Conservation (phyloP, 2,329 filamentous ascomycete genomes). For the Exophiala mesophila region DNA sequence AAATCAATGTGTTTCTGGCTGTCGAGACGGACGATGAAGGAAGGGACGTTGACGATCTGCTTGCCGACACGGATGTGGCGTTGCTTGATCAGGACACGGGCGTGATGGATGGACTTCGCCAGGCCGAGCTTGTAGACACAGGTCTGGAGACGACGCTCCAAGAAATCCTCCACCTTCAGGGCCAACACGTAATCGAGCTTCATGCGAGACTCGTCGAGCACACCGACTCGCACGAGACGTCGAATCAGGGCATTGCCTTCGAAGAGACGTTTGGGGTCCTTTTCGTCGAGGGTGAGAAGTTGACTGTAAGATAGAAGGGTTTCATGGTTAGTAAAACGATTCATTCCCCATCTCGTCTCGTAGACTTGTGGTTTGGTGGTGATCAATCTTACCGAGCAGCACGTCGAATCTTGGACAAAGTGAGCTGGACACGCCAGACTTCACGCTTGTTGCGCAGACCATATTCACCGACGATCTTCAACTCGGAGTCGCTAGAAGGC, state of each 20-base stretch:
- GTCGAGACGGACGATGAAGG: conserved; percentile 99
- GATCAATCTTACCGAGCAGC: conserved; percentile 77
- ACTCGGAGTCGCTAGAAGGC: conserved; percentile 87
- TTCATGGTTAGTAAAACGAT: too few species aligned
- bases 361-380: conserved; percentile 15
- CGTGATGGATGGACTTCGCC: conserved; percentile 99
- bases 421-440: conserved; percentile 99
- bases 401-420: conserved; percentile 99
- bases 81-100: conserved; percentile 98
- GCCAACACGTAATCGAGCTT: conserved; percentile 99
- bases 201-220: conserved; percentile 99
- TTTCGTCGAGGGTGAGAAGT: conserved; percentile 99
- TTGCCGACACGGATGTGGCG: conserved; percentile 99
- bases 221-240: conserved; percentile 98
- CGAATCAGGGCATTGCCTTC: conserved; percentile 99
- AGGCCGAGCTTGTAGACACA: conserved; percentile 99
- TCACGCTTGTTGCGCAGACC: conserved; percentile 99
- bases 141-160: conserved; percentile 99
- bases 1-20: conserved; percentile 99
- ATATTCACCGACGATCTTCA: conserved; percentile 99
- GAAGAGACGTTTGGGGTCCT: conserved; percentile 99
- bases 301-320: conserved; percentile 63
- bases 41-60: conserved; percentile 99
- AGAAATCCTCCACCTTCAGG: conserved; percentile 98
- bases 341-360: too few species aligned